phyloP scores from a whole-genome alignment of 768 basidiomycete species.

The Pleurotus sapidus region DNA sequence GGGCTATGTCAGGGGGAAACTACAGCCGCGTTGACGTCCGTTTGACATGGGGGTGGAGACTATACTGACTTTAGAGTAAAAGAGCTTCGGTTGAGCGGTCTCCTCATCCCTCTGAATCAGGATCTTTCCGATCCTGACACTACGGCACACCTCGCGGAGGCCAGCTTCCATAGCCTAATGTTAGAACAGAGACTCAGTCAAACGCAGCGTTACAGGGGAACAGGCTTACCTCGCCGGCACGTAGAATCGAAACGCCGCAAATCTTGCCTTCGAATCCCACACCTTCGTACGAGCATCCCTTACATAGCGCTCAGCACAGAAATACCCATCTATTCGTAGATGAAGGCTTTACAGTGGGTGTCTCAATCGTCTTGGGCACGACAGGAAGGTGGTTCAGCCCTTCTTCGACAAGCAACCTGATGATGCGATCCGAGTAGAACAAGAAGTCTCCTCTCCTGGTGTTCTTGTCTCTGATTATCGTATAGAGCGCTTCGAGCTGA shows the following conservation, averaged over 20 bases:
- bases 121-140: slow-evolving; percentile 95
- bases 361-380: slow-evolving; percentile 71
- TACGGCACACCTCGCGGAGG: slow-evolving; percentile 91
- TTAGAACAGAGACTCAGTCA: no score
- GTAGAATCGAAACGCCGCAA: slow-evolving; percentile 91
- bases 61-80: slow-evolving; percentile 71
- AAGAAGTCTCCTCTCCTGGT: slow-evolving; percentile 93
- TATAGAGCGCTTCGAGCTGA: slow-evolving; percentile 93
- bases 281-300: slow-evolving; percentile 84
- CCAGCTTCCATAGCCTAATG: slow-evolving; percentile 95
- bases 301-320: neutral
- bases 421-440: slow-evolving; percentile 94
- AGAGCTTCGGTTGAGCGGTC: slow-evolving; percentile 89
- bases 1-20: slow-evolving; percentile 92
- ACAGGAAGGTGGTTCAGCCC: slow-evolving; percentile 85
- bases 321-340: neutral
- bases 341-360: slow-evolving; percentile 66
- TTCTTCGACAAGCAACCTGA: slow-evolving; percentile 76
- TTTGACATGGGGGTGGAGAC: neutral
- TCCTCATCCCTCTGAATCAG: slow-evolving; percentile 97
- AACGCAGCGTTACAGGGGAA: neutral
- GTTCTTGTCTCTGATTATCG: slow-evolving; percentile 87
- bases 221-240: slow-evolving; percentile 79
- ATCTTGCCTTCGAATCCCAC: slow-evolving; percentile 97
- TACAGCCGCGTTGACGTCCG: slow-evolving; percentile 23